phyloP scores from a whole-genome alignment of 116 monocot species.

The Dioscorea cayenensis region DNA sequence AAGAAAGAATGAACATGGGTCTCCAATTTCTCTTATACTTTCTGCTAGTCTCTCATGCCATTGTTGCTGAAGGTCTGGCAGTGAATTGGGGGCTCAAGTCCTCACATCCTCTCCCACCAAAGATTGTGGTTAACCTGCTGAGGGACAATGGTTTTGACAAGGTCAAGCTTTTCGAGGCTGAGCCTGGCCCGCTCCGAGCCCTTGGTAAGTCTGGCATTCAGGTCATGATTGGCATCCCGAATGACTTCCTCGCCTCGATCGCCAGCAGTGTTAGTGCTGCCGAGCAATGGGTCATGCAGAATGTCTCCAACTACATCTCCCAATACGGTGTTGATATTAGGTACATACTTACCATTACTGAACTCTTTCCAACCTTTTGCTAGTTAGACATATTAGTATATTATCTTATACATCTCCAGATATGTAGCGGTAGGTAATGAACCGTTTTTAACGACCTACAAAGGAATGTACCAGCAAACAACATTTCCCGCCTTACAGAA shows the following conservation, averaged over 20 bases:
- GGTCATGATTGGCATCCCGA: slow-evolving; percentile 90
- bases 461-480: slow-evolving; percentile 44
- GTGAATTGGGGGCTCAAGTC: slow-evolving; percentile 73
- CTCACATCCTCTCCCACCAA: slow-evolving; percentile 56
- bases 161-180: slow-evolving; percentile 94
- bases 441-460: slow-evolving; percentile 72
- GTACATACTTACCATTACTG: slow-evolving; percentile 7
- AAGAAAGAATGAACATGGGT: neutral
- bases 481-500: slow-evolving; percentile 85
- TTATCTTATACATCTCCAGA: slow-evolving; percentile 5
- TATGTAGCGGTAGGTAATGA: slow-evolving; percentile 88
- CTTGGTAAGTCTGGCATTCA: slow-evolving; percentile 70
- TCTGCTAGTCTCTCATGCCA: neutral
- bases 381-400: neutral
- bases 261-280: slow-evolving; percentile 54
- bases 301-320: slow-evolving; percentile 72
- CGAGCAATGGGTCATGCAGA: slow-evolving; percentile 78
- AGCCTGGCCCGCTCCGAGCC: slow-evolving; percentile 38
- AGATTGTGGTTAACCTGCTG: slow-evolving; percentile 60
- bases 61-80: slow-evolving; percentile 20
- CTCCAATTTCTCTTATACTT: neutral
- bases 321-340: slow-evolving; percentile 74
- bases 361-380: neutral
- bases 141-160: slow-evolving; percentile 75
- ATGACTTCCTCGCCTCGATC: slow-evolving; percentile 62